Evolutionary conservation across 1,284 basidiomycete species (phyloP).

Genomic region (Thecaphora thlaspeos): DNA sequence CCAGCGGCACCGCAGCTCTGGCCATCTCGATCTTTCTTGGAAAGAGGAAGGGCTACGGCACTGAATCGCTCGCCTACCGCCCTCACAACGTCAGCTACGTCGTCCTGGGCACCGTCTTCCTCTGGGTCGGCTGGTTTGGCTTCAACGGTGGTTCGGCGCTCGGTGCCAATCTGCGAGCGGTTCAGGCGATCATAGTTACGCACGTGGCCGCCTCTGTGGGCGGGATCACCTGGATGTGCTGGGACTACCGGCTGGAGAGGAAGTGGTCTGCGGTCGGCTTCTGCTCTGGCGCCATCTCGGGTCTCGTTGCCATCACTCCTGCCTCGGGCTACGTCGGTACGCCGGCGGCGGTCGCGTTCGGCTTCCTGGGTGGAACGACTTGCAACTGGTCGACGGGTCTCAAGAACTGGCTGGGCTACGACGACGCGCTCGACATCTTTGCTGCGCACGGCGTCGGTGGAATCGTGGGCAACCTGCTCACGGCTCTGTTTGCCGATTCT

Average conservation of each 20-base stretch:
- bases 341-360: slow-evolving; percentile 49
- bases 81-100: slow-evolving; percentile 59
- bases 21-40: slow-evolving; percentile 59
- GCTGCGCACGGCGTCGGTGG: slow-evolving; percentile 87
- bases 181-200: slow-evolving; percentile 59
- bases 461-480: slow-evolving; percentile 79
- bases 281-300: slow-evolving; percentile 89
- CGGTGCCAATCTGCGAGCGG: slow-evolving; percentile 59
- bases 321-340: slow-evolving; percentile 64
- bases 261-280: slow-evolving; percentile 73
- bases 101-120: slow-evolving; percentile 59
- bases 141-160: slow-evolving; percentile 59
- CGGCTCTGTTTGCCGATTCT: slow-evolving; percentile 81
- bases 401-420: slow-evolving; percentile 65
- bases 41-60: slow-evolving; percentile 60
- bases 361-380: slow-evolving; percentile 75
- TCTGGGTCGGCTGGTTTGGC: slow-evolving; percentile 59
- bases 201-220: slow-evolving; percentile 73
- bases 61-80: slow-evolving; percentile 58
- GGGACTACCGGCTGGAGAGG: slow-evolving; percentile 59
- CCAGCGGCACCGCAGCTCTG: slow-evolving; percentile 57
- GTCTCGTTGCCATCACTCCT: slow-evolving; percentile 74
- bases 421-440: slow-evolving; percentile 67
- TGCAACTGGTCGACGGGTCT: slow-evolving; percentile 95
- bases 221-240: slow-evolving; percentile 59